Percentiles rank a stretch among this genome's conserved stretches.
phyloP scores from a whole-genome alignment of 495 filamentous ascomycete species.

The Talaromyces thailandensis region DNA sequence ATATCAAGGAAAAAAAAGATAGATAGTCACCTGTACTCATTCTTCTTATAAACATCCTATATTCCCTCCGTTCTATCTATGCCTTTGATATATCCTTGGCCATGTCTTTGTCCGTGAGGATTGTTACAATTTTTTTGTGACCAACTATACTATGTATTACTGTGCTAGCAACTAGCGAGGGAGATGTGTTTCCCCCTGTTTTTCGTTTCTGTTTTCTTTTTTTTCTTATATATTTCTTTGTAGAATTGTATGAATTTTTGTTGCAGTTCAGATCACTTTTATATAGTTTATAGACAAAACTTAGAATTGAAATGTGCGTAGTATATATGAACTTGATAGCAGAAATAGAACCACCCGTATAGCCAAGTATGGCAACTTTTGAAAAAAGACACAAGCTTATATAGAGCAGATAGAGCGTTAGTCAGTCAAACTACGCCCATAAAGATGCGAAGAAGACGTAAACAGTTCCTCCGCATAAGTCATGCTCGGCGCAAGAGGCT shows the following conservation, averaged over 20 bases:
- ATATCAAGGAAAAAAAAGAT: not conserved
- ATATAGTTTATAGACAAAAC: not conserved
- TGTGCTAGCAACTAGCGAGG: constrained; percentile 5
- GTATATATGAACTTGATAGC: constrained; percentile 16
- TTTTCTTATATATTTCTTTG: constrained; percentile 17
- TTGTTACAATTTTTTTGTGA: not conserved
- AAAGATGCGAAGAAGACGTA: constrained; percentile 32
- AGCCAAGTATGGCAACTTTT: no score
- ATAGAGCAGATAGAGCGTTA: not conserved
- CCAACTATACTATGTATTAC: constrained; percentile 6
- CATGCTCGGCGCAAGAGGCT: constrained; percentile 31
- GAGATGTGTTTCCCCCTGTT: constrained; percentile 1
- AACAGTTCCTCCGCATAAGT: constrained; percentile 25
- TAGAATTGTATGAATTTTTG: constrained; percentile 22
- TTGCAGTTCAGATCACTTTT: not conserved
- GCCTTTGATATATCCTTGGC: not conserved
- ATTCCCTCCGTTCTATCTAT: not conserved
- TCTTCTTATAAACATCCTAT: not conserved
- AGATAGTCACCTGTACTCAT: not conserved
- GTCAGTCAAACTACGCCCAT: not conserved
- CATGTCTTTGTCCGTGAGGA: constrained; percentile 3
- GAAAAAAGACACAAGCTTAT: no score
- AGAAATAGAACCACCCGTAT: no score
- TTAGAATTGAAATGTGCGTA: not conserved
- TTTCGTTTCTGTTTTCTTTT: constrained; percentile 16